Percentiles rank a stretch among this genome's conserved stretches.
These are phyloP conservation scores for Linum trigynum DNA, from an alignment of 345 rosid species.

Conservation along the genomic window DNA sequence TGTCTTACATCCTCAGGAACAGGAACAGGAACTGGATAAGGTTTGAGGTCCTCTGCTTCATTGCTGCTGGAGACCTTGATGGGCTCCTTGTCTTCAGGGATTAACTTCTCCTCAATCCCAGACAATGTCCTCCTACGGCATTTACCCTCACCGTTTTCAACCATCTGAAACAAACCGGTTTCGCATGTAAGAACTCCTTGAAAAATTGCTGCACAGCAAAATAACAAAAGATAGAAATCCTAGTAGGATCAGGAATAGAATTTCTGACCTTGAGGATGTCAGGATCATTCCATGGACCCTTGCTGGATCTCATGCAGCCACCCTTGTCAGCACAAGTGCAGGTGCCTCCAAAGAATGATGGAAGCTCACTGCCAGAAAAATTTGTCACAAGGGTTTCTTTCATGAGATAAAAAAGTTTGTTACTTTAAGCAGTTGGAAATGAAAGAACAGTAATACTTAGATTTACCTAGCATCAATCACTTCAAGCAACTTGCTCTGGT, in stretches of 20 bases:
- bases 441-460: too few relatives aligned
- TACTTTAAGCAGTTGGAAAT: too few relatives aligned
- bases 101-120: slow-evolving; percentile 46
- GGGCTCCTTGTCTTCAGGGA: slow-evolving; percentile 30
- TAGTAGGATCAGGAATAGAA: neutral
- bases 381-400: neutral
- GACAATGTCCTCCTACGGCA: slow-evolving; percentile 34
- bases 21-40: slow-evolving; percentile 17
- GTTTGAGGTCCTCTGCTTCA: slow-evolving; percentile 7
- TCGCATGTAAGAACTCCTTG: neutral
- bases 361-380: slow-evolving; percentile 5
- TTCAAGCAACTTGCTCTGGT: slow-evolving; percentile 8
- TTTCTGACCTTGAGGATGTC: slow-evolving; percentile 4
- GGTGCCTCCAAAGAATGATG: slow-evolving; percentile 5
- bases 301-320: slow-evolving; percentile 8
- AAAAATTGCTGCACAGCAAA: neutral
- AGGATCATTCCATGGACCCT: slow-evolving; percentile 10
- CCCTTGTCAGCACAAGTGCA: slow-evolving; percentile 8
- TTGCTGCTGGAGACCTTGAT: slow-evolving; percentile 19
- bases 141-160: slow-evolving; percentile 57
- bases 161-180: slow-evolving; percentile 35
- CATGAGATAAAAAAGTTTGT: neutral
- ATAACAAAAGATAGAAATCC: neutral
- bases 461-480: slow-evolving; percentile 3
- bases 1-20: slow-evolving; percentile 25